Evolutionary conservation across 2,329 filamentous ascomycete genomes (phyloP).

Genomic region (Dothidotthia symphoricarpi): DNA sequence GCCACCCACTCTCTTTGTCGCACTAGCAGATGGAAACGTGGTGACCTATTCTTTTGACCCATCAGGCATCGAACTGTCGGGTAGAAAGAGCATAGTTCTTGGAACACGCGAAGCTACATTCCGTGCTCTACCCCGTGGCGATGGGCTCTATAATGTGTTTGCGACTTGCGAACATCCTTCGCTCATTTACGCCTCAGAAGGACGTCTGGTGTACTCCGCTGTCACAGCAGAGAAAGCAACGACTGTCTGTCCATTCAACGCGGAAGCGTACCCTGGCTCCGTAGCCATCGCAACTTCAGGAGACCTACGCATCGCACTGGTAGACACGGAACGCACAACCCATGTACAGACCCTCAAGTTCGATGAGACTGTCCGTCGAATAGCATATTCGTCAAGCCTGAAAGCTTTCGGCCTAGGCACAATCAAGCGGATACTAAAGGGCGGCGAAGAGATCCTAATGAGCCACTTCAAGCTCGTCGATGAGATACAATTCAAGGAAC

Average conservation of each 20-base stretch:
- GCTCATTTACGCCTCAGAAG: slow-evolving; percentile 85
- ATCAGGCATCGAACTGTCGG: slow-evolving; percentile 61
- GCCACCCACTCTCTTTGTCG: slow-evolving; percentile 76
- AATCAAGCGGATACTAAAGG: slow-evolving; percentile 68
- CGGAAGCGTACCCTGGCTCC: slow-evolving; percentile 74
- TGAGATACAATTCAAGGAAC: slow-evolving; percentile 78
- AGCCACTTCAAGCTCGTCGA: slow-evolving; percentile 89
- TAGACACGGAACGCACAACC: slow-evolving; percentile 82
- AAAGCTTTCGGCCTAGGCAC: slow-evolving; percentile 85
- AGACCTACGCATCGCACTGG: slow-evolving; percentile 73
- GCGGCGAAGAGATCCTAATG: slow-evolving; percentile 71
- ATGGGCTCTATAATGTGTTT: slow-evolving; percentile 74
- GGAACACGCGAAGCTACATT: slow-evolving; percentile 83
- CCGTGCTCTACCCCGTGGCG: slow-evolving; percentile 68
- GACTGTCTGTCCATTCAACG: slow-evolving; percentile 78
- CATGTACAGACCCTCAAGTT: slow-evolving; percentile 81
- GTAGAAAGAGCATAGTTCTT: slow-evolving; percentile 77
- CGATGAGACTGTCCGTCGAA: slow-evolving; percentile 77
- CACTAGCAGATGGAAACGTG: slow-evolving; percentile 89
- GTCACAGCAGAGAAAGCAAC: slow-evolving; percentile 86
- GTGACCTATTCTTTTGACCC: slow-evolving; percentile 74
- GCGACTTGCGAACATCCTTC: slow-evolving; percentile 93
- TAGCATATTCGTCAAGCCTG: slow-evolving; percentile 78
- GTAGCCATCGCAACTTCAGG: slow-evolving; percentile 76
- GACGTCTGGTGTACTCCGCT: slow-evolving; percentile 85